Base-by-base conservation (phyloP, 345 rosid genomes). In the Kernera saxatilis region DNA sequence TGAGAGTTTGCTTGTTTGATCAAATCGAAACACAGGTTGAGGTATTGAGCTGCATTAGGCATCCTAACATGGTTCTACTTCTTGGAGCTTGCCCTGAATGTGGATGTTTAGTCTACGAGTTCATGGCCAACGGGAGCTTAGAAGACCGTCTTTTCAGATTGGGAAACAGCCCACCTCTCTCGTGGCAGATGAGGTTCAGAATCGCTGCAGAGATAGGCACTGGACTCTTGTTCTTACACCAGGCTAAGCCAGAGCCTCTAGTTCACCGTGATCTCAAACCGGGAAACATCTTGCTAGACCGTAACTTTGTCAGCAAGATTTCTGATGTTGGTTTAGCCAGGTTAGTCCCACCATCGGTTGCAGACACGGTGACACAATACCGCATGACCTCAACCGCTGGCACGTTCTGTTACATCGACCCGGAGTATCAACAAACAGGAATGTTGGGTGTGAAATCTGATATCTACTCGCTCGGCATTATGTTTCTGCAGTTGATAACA, bases 231-330 rank as follows among this genome's bases (percentile, higher is more conserved):
- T 90, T 92, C 81, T 86, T 92, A 51, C 98, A 92, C 84, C 98
- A 90, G 55, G 81, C 92, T 1, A 92, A 92, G 72, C 98, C 95
- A 1, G 96, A 92, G 61, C 98, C 98, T 3, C 73, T 92, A 0
- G 98, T 92, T 40, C 98, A 92, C 57, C 90, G 96, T n/a, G 98
- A 92, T 77, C 83, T 92, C 10, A 92, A 92, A 76, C 95, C 96
- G 0, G 98, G 81, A 41, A 92, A 92, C 67, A 92, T 92, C 62
- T 74, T 92, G 76, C 84, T 92, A 19, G 98, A 92, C 75, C 84
- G 88, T 53, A 90, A 92, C 87, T 90, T 71, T 3, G 96, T 92
- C 8, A 86, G 98, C 89, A 92, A 92, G 85, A 92, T 92, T 3
- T 81, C 92, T 32, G 98, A 92, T 45, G 98, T 92, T 15, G 98